Base-by-base conservation (phyloP, 2,329 filamentous ascomycete species). In the Clarireedia hainanense region DNA sequence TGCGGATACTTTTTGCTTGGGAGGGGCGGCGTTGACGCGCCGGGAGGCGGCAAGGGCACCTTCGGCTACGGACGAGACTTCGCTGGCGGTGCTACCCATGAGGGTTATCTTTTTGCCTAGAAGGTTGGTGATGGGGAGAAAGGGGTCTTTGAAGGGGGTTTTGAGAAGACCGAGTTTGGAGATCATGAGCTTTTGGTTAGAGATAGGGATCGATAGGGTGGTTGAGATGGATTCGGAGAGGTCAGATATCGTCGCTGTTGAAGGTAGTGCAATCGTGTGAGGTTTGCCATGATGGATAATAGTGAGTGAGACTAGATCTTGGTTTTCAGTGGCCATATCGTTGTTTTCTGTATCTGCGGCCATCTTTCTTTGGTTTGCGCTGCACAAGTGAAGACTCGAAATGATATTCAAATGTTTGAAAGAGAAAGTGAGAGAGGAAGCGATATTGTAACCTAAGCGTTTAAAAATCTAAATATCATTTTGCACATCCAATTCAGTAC, bases 121-220 rank as follows among this genome's bases (percentile, higher is more conserved):
- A 4, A 76, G 66, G 6, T 69, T 65, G 57, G 84, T 72, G 3
- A 70, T 51, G 7, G 74, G 70, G 47, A 82, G 71, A 2, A 72
- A 63, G 0, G 81, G 75, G 60, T 85, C 75, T 67, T 80, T 80
- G 73, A 86, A 84, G 0, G 85, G 84, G 0, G 77, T 73, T 61
- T 83, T 86, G 26, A 87, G 75, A 1, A 88, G 73, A 27, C 84
- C 84, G 6, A 80, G 73, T 66, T 86, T 87, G 43, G 84, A 77
- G 14, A 82, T 76, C 61, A 89, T 76, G 67, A 87, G 77, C 68
- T 89, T 89, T 66, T 89, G 85, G 69, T 88, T 83, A 9, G 74
- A 68, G 37, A 72, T 58, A 0, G 85, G 84, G 53, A 89, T 81
- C 50, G 75, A 77, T 52, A 88, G 76, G 3, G 71, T 68, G 45